Evolutionary conservation across 768 basidiomycete species (phyloP).

Genomic region (Calocybe cyanea): DNA sequence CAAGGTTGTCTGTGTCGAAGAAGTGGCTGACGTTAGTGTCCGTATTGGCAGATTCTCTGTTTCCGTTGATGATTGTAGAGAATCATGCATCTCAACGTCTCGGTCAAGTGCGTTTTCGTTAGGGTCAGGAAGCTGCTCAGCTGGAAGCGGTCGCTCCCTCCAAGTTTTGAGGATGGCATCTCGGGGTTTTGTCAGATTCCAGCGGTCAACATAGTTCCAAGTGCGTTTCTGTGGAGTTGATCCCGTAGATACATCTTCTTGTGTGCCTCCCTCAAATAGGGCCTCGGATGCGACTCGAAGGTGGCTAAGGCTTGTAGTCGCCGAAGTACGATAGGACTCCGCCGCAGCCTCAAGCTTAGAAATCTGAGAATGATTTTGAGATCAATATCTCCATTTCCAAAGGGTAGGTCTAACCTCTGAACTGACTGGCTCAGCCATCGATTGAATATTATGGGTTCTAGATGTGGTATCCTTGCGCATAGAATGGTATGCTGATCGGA

Average conservation of each 20-base stretch:
- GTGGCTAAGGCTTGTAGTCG: conserved; percentile 39
- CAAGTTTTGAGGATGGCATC: conserved; percentile 54
- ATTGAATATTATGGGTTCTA: conserved; percentile 37
- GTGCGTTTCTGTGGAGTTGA: conserved; percentile 72
- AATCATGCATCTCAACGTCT: conserved; percentile 1
- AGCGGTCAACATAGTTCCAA: conserved; percentile 67
- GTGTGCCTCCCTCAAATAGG: conserved; percentile 54
- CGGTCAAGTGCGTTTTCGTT: conserved; percentile 24
- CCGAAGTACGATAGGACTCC: conserved; percentile 40
- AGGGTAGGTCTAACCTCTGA: conserved; percentile 43
- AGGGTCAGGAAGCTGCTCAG: conserved; percentile 31
- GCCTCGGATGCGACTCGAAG: conserved; percentile 48
- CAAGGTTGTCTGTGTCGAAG: conserved; percentile 21
- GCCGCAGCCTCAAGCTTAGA: conserved; percentile 35
- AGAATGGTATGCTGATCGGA: conserved; percentile 49
- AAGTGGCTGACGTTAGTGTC: neutral
- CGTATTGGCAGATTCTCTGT: conserved; percentile 14
- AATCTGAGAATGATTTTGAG: conserved; percentile 28
- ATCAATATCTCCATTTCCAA: neutral
- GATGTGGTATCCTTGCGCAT: conserved; percentile 50
- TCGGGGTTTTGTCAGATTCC: conserved; percentile 66
- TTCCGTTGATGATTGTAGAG: conserved; percentile 7
- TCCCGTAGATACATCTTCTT: conserved; percentile 66
- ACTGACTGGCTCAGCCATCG: conserved; percentile 29
- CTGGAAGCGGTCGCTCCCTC: conserved; percentile 33